Evolutionary conservation across 2,329 filamentous ascomycete genomes (phyloP).

Genomic region (Pseudogymnoascus destructans): DNA sequence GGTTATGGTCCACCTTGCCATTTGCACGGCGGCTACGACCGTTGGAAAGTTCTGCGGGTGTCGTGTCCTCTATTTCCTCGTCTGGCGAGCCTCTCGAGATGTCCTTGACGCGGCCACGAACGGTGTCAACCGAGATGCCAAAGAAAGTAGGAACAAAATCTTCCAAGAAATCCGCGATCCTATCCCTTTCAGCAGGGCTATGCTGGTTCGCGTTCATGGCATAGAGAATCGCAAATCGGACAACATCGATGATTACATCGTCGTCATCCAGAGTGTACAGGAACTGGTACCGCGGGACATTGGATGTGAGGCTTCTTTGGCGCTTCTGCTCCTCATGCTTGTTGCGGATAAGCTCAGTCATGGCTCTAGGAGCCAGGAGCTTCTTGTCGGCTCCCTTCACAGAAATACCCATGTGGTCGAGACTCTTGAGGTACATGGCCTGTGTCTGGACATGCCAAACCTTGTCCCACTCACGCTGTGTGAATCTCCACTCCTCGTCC

Average conservation of each 20-base stretch:
- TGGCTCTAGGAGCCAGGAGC: constrained; percentile 76
- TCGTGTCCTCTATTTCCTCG: constrained; percentile 60
- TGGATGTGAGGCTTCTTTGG: constrained; percentile 47
- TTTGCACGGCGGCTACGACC: constrained; percentile 47
- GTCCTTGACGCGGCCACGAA: constrained; percentile 53
- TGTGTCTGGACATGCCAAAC: constrained; percentile 96
- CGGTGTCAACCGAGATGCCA: constrained; percentile 56
- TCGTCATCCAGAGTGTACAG: constrained; percentile 61
- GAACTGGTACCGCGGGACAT: constrained; percentile 58
- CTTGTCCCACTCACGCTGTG: constrained; percentile 92
- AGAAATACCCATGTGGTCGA: constrained; percentile 91
- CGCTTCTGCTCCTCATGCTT: constrained; percentile 85
- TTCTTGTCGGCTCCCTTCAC: constrained; percentile 85
- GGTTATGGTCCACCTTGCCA: constrained; percentile 61
- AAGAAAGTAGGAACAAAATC: constrained; percentile 67
- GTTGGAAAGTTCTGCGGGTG: constrained; percentile 58
- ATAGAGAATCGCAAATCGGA: constrained; percentile 51
- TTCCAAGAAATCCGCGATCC: constrained; percentile 63
- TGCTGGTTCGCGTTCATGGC: constrained; percentile 57
- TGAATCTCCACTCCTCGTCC: constrained; percentile 94
- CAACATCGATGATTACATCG: constrained; percentile 49
- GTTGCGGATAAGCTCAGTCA: constrained; percentile 81
- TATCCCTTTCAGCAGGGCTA: constrained; percentile 58
- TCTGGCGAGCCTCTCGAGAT: constrained; percentile 59
- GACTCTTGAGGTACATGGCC: constrained; percentile 85